These are phyloP conservation scores for Cucurbita ficifolia DNA, from an alignment of 306 rosid genomes.

Conservation along the genomic window DNA sequence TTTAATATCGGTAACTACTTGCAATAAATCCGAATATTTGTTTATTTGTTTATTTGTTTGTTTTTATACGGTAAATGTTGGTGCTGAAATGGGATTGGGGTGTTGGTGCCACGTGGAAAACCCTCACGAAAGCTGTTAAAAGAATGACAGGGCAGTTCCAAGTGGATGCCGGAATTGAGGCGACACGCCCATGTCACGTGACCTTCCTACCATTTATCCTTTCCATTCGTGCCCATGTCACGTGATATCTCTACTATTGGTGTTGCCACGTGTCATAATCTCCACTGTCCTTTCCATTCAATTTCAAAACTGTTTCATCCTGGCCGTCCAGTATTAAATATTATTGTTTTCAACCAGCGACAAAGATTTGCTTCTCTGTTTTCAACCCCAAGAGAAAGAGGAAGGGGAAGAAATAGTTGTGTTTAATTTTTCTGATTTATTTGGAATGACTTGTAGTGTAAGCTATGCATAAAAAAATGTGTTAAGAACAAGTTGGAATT, in stretches of 20 bases:
- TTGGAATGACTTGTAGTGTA: too few relatives aligned
- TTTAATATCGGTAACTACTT: background rate
- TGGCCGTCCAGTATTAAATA: background rate
- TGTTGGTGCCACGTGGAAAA: background rate
- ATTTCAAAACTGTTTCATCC: background rate
- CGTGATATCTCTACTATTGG: background rate
- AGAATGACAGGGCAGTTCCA: background rate
- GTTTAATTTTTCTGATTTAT: too few relatives aligned
- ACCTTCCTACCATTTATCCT: background rate
- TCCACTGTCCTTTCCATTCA: background rate
- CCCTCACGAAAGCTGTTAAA: background rate
- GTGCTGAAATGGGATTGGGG: background rate
- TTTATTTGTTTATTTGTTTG: background rate
- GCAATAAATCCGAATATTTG: background rate
- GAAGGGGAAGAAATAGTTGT: too few relatives aligned
- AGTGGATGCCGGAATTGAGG: constrained; percentile 3
- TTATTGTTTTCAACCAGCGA: background rate
- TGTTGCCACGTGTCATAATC: background rate
- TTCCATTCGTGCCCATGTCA: background rate
- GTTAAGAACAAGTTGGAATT: too few relatives aligned
- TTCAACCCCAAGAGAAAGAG: too few relatives aligned
- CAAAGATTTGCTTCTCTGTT: background rate
- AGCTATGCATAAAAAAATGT: too few relatives aligned
- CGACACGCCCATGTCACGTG: constrained; percentile 2
- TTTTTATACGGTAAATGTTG: background rate